A percentile compares a stretch with the other conserved stretches of the same genome.
Conservation (phyloP, 257 asterid genomes). For the Solanum chiquidenum region DNA sequence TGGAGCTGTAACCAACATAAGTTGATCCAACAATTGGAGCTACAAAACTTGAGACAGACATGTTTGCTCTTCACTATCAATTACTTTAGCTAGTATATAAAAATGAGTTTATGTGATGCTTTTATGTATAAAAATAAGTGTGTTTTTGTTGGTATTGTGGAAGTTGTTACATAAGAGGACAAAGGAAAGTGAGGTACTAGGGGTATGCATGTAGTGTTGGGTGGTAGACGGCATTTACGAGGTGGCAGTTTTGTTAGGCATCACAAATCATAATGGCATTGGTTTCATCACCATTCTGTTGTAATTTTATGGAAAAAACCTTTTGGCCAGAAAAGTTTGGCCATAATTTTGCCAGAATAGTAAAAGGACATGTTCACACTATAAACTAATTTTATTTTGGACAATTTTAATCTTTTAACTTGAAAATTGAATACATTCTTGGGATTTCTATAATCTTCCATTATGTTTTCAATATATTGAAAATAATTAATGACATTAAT, state of each 20-base stretch:
- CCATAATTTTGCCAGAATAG: no score
- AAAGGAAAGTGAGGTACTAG: neutral
- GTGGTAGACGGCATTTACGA: constrained; percentile 2
- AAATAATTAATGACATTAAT: no score
- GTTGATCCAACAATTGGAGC: constrained; percentile 16
- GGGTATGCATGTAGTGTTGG: neutral
- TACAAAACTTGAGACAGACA: constrained; percentile 27
- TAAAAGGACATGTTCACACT: no score
- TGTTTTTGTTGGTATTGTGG: neutral
- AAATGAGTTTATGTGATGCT: neutral
- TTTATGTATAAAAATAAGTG: neutral
- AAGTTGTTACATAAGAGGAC: constrained; percentile 8
- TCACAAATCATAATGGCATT: constrained; percentile 1
- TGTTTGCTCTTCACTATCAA: neutral
- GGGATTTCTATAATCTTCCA: no score
- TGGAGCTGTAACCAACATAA: constrained; percentile 1
- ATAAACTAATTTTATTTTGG: no score
- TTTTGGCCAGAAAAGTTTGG: no score
- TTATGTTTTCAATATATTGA: no score
- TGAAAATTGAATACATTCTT: no score
- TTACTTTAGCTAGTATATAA: neutral
- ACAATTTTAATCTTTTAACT: no score
- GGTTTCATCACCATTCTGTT: constrained; percentile 11
- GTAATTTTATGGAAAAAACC: neutral
- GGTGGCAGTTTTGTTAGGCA: constrained; percentile 1